Evolutionary conservation across 352 stramenopile genomes (phyloP).

Genomic region (Pythium folliculosum): DNA sequence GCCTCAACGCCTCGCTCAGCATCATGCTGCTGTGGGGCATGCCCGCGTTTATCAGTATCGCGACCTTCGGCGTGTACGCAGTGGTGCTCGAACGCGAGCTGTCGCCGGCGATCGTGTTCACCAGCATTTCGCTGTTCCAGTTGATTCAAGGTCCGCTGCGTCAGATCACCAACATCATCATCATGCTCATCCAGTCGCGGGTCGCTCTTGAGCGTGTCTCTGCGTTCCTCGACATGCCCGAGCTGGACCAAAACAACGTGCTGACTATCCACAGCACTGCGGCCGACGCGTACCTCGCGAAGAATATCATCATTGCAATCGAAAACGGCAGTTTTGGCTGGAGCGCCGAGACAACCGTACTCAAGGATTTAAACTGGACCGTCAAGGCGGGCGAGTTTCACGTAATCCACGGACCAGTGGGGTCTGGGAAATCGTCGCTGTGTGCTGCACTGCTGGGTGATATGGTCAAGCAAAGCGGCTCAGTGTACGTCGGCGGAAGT

Average conservation of each 20-base stretch:
- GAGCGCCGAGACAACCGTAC: not conserved
- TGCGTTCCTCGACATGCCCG: slow-evolving; percentile 48
- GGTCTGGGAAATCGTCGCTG: slow-evolving; percentile 90
- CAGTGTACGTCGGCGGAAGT: not conserved
- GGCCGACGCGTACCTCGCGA: not conserved
- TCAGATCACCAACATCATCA: slow-evolving; percentile 39
- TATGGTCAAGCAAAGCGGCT: not conserved
- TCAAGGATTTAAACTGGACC: slow-evolving; percentile 56
- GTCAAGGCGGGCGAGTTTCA: slow-evolving; percentile 77
- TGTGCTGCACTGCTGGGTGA: slow-evolving; percentile 80
- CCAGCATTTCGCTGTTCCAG: slow-evolving; percentile 67
- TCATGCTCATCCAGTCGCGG: slow-evolving; percentile 79
- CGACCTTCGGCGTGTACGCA: slow-evolving; percentile 42
- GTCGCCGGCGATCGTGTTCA: slow-evolving; percentile 67
- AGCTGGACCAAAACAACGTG: slow-evolving; percentile 27
- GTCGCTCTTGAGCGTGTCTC: slow-evolving; percentile 53
- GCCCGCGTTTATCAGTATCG: slow-evolving; percentile 47
- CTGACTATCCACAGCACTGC: not conserved
- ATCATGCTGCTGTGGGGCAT: slow-evolving; percentile 25
- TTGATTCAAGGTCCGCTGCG: slow-evolving; percentile 54
- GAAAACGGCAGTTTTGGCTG: slow-evolving; percentile 1
- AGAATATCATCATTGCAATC: not conserved
- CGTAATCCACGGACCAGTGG: slow-evolving; percentile 86
- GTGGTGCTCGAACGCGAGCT: slow-evolving; percentile 78
- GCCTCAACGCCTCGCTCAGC: slow-evolving; percentile 33